Evolutionary conservation across 768 basidiomycete genomes (phyloP).

Genomic region (Cubamyces lactineus): DNA sequence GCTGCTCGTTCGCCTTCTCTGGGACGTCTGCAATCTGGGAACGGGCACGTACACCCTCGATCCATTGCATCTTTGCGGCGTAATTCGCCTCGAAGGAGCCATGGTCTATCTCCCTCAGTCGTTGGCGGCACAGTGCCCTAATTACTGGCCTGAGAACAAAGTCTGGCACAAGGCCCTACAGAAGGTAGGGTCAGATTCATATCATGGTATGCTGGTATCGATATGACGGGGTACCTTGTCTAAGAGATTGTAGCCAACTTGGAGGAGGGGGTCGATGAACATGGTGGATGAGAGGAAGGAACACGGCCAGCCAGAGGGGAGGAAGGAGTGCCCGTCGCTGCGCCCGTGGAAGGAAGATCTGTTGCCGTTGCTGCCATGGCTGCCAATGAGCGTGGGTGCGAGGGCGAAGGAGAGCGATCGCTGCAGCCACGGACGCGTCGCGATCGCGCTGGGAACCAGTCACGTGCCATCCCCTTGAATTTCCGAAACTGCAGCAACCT

Average conservation of each 20-base stretch:
- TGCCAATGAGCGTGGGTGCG: conserved; percentile 2
- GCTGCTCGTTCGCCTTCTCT: conserved; percentile 74
- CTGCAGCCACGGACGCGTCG: conserved; percentile 3
- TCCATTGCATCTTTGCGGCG: conserved; percentile 68
- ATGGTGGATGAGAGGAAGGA: conserved; percentile 3
- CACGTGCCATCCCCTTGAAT: conserved; percentile 8
- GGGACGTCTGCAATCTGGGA: conserved; percentile 61
- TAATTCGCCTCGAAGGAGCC: conserved; percentile 64
- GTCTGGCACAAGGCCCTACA: conserved; percentile 62
- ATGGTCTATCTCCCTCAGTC: conserved; percentile 62
- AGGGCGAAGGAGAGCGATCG: background rate
- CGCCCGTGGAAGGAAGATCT: conserved; percentile 2
- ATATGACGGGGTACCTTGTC: conserved; percentile 30
- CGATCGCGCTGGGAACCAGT: conserved; percentile 8
- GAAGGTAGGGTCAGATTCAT: background rate
- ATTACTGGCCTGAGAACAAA: conserved; percentile 52
- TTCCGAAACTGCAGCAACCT: background rate
- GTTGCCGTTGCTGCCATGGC: conserved; percentile 12
- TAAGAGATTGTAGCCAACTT: conserved; percentile 43
- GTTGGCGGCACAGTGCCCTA: conserved; percentile 51
- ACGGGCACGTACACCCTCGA: conserved; percentile 54
- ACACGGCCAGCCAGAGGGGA: background rate
- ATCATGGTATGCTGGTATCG: background rate
- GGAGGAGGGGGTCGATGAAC: conserved; percentile 33
- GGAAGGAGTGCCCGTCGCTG: background rate